These are phyloP conservation scores for Phytopythium cucurbitacearum DNA, from an alignment of 352 stramenopile genomes.

Conservation along the genomic window DNA sequence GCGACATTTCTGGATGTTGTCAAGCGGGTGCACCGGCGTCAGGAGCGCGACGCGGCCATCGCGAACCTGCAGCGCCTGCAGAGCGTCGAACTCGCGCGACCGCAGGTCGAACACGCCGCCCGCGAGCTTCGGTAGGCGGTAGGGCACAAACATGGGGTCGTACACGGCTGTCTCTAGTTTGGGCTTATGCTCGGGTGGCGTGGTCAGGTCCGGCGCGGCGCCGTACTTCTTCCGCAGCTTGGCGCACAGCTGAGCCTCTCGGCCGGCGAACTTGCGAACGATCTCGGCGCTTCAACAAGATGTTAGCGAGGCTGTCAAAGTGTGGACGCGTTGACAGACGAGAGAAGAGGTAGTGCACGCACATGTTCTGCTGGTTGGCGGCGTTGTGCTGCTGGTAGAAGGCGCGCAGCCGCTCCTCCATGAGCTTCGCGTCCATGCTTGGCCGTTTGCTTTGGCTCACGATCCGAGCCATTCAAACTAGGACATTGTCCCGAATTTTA, in stretches of 20 bases:
- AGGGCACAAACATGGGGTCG: constrained; percentile 27
- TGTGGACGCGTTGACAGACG: background rate
- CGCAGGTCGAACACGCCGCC: constrained; percentile 44
- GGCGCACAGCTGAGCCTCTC: constrained; percentile 54
- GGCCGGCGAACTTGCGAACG: constrained; percentile 57
- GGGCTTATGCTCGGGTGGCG: background rate
- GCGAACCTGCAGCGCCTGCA: constrained; percentile 31
- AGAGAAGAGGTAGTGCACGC: constrained; percentile 7
- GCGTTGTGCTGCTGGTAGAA: constrained; percentile 80
- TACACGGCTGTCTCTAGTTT: constrained; percentile 18
- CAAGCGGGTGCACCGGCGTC: constrained; percentile 46
- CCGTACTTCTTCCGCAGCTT: constrained; percentile 83
- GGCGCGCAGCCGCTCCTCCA: constrained; percentile 54
- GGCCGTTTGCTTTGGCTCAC: background rate
- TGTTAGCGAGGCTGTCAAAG: background rate
- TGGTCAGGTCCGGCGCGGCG: constrained; percentile 32
- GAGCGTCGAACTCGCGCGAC: constrained; percentile 44
- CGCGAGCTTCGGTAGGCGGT: constrained; percentile 7
- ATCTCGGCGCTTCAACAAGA: constrained; percentile 49
- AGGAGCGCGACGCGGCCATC: constrained; percentile 20
- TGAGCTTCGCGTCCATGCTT: constrained; percentile 16
- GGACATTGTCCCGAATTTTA: no score
- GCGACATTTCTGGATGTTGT: constrained; percentile 88
- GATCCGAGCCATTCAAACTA: no score
- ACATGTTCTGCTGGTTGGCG: constrained; percentile 78